Percentiles rank a stretch among this genome's conserved stretches.
These are phyloP conservation scores for Solanum ossicruentum DNA, from an alignment of 257 asterid species.

Conservation along the genomic window DNA sequence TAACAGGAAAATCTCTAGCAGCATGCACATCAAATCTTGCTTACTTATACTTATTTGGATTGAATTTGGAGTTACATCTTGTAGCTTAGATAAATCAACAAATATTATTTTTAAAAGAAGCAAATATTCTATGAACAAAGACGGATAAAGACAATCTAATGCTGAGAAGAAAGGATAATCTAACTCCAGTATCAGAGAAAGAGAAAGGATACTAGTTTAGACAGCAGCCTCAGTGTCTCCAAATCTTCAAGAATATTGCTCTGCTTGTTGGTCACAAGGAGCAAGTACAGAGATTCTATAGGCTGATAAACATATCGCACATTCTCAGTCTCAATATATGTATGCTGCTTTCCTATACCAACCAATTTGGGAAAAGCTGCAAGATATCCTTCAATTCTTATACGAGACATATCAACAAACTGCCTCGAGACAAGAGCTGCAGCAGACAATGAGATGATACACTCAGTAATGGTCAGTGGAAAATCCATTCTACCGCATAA, in stretches of 20 bases:
- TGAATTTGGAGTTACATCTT: background rate
- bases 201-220: constrained; percentile 77
- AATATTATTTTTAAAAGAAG: background rate
- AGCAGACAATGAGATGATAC: constrained; percentile 11
- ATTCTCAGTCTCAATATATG: constrained; percentile 86
- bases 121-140: background rate
- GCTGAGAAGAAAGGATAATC: background rate
- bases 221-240: constrained; percentile 84
- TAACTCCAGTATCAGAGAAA: background rate
- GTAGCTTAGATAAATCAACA: background rate
- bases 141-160: background rate
- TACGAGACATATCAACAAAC: constrained; percentile 91
- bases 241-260: constrained; percentile 92
- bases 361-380: constrained; percentile 93
- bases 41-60: background rate
- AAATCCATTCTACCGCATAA: background rate
- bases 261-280: constrained; percentile 89
- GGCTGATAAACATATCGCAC: constrained; percentile 95
- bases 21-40: background rate
- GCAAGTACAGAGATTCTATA: constrained; percentile 71
- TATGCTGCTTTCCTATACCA: constrained; percentile 86
- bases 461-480: constrained; percentile 6
- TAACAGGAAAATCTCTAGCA: background rate
- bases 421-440: constrained; percentile 95
- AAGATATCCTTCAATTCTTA: constrained; percentile 92